These are phyloP conservation scores for Leccinum rimulosum DNA, from an alignment of 768 basidiomycete genomes.

Conservation along the genomic window DNA sequence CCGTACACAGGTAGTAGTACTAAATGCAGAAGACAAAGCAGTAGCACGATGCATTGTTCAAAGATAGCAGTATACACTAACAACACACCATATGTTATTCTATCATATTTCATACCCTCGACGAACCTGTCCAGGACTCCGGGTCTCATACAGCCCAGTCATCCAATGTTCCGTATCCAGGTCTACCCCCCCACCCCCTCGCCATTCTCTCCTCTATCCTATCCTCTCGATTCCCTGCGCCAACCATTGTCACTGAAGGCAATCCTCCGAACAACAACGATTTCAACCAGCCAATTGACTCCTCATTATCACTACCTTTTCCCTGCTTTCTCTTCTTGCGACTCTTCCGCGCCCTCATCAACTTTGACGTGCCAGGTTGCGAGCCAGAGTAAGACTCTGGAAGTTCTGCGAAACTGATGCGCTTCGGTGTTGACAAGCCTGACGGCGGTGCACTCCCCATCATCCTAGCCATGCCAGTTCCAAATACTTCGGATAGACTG, in stretches of 20 bases:
- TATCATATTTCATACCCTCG: neutral
- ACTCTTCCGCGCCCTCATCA: conserved; percentile 33
- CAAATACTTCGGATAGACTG: conserved; percentile 29
- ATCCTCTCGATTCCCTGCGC: conserved; percentile 39
- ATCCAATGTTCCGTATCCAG: conserved; percentile 42
- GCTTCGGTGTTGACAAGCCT: conserved; percentile 60
- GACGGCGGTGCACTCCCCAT: conserved; percentile 46
- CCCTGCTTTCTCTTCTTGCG: conserved; percentile 35
- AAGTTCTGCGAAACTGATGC: conserved; percentile 76
- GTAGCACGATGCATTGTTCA: neutral
- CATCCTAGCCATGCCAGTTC: conserved; percentile 28
- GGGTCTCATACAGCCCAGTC: conserved; percentile 52
- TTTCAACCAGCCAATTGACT: conserved; percentile 25
- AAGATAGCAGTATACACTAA: conserved; percentile 4
- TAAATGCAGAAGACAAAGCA: neutral
- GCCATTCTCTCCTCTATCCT: conserved; percentile 51
- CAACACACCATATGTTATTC: conserved; percentile 11
- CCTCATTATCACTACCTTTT: conserved; percentile 31
- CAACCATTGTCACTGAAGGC: conserved; percentile 22
- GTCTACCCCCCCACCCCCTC: conserved; percentile 46
- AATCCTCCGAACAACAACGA: conserved; percentile 19
- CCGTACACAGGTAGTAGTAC: neutral
- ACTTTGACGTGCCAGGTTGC: conserved; percentile 33
- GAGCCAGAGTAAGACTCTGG: conserved; percentile 61
- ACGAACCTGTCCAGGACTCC: neutral